Percentiles rank a stretch among this genome's conserved stretches.
Conservation (phyloP, 768 basidiomycete genomes). For the Tulasnella sp. region DNA sequence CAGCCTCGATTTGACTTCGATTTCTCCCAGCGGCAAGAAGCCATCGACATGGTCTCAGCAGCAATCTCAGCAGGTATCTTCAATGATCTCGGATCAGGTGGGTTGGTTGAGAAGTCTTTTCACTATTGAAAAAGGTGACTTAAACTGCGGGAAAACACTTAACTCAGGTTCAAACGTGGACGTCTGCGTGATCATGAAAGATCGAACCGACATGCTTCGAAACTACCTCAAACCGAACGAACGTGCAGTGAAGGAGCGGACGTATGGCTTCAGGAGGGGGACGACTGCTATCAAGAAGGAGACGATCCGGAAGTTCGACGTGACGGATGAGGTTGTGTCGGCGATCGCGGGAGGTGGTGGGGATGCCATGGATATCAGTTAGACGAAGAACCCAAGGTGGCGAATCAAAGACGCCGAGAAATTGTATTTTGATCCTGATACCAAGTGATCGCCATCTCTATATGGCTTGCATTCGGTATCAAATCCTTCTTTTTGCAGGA, state of each 20-base stretch:
- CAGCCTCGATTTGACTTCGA: not conserved
- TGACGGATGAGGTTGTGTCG: conserved; percentile 61
- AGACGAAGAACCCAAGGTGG: too few species aligned
- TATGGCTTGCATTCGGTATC: too few species aligned
- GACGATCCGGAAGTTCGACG: conserved; percentile 47
- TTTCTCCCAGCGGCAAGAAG: conserved; percentile 58
- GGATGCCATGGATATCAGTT: conserved; percentile 79
- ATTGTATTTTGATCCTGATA: too few species aligned
- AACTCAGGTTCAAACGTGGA: conserved; percentile 82
- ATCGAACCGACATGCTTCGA: conserved; percentile 81
- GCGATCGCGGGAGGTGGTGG: conserved; percentile 31
- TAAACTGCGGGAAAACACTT: not conserved
- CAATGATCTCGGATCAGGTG: conserved; percentile 85
- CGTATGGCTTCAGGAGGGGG: conserved; percentile 63
- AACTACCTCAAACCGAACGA: conserved; percentile 90
- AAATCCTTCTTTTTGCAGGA: too few species aligned
- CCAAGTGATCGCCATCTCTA: too few species aligned
- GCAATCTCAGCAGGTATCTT: conserved; percentile 95
- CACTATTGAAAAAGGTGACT: not conserved
- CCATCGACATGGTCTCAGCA: conserved; percentile 67
- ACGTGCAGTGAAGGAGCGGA: conserved; percentile 50
- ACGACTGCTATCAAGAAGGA: conserved; percentile 87
- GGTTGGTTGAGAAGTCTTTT: not conserved
- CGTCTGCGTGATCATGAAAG: conserved; percentile 85
- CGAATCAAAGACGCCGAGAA: too few species aligned